phyloP scores from a whole-genome alignment of 2,329 filamentous ascomycete species.

The Nannizzia gypsea region DNA sequence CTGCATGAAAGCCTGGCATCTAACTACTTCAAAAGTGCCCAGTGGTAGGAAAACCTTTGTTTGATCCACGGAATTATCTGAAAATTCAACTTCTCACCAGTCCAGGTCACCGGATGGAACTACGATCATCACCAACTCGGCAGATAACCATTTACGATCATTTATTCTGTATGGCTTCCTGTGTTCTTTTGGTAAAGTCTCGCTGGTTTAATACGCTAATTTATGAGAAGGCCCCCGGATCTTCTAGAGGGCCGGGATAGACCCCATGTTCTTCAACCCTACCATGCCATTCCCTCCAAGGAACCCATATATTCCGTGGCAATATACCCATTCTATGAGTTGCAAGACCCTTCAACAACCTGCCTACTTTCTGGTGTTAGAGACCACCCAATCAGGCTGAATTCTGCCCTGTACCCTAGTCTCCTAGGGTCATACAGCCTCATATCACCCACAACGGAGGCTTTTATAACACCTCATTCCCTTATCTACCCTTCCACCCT shows the following conservation, averaged over 20 bases:
- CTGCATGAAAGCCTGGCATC: not conserved
- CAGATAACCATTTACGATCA: constrained; percentile 40
- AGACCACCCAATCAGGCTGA: constrained; percentile 46
- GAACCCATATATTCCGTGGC: constrained; percentile 45
- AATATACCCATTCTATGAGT: constrained; percentile 43
- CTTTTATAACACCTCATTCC: constrained; percentile 43
- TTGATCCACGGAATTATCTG: not conserved
- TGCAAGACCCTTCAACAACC: constrained; percentile 39
- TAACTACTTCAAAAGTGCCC: constrained; percentile 36
- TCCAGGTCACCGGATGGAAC: constrained; percentile 45
- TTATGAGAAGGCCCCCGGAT: constrained; percentile 33
- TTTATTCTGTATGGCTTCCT: constrained; percentile 39
- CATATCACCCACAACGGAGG: constrained; percentile 45
- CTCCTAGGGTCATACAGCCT: constrained; percentile 44
- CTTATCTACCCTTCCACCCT: constrained; percentile 40
- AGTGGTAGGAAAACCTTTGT: constrained; percentile 28
- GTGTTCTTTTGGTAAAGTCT: not conserved
- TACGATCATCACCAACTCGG: constrained; percentile 43
- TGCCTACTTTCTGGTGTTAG: constrained; percentile 42
- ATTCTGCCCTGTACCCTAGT: constrained; percentile 42
- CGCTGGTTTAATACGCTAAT: not conserved
- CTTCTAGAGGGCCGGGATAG: constrained; percentile 31
- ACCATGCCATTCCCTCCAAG: constrained; percentile 35
- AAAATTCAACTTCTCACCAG: constrained; percentile 7
- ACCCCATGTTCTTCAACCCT: constrained; percentile 33